These are phyloP conservation scores for Lagerstroemia speciosa DNA, from an alignment of 345 rosid species.

Conservation along the genomic window DNA sequence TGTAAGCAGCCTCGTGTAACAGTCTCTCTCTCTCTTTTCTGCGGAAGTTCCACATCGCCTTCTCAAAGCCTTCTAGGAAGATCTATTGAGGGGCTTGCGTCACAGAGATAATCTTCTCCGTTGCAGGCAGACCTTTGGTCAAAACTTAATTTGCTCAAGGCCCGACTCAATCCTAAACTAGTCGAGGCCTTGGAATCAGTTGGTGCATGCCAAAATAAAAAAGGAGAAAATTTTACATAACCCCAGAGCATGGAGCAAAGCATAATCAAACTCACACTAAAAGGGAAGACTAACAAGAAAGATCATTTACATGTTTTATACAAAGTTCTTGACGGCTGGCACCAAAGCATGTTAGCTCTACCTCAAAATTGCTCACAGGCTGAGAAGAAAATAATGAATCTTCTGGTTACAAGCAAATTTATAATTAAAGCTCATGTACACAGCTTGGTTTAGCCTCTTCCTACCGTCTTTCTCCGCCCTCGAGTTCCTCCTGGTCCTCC, in stretches of 20 bases:
- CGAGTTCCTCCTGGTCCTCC: conserved; percentile 94
- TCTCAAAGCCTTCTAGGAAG: neutral
- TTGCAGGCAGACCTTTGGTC: too few species aligned
- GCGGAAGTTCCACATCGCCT: neutral
- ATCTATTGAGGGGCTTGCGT: neutral
- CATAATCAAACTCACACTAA: neutral
- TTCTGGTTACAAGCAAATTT: neutral
- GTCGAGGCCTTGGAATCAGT: too few species aligned
- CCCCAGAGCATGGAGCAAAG: neutral
- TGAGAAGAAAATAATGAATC: neutral
- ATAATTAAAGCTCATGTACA: neutral
- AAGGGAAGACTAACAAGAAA: neutral
- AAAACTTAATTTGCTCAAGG: too few species aligned
- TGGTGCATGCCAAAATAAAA: too few species aligned
- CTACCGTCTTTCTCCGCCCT: conserved; percentile 39
- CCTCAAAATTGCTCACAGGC: neutral
- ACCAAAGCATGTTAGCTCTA: neutral
- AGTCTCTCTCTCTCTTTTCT: neutral
- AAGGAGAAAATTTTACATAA: neutral
- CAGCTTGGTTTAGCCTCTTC: neutral
- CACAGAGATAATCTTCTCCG: too few species aligned
- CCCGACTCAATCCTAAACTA: too few species aligned
- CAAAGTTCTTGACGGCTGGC: neutral
- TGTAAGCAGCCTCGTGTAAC: neutral
- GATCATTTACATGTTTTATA: neutral